phyloP scores from a whole-genome alignment of 305 asterid species.

The Solanum aculeatissimum region DNA sequence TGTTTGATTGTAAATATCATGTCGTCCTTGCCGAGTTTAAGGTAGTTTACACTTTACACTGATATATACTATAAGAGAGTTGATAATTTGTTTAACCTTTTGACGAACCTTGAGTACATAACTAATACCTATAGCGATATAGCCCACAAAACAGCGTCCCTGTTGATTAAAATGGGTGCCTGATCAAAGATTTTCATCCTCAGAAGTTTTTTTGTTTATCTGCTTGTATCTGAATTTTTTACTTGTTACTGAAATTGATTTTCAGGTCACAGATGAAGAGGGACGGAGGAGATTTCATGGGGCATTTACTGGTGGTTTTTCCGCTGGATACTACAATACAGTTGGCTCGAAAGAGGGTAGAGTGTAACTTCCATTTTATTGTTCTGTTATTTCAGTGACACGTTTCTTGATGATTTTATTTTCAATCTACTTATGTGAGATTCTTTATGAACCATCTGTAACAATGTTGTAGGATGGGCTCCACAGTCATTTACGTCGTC shows the following conservation, averaged over 20 bases:
- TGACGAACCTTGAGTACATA: neutral
- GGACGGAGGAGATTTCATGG: conserved; percentile 98
- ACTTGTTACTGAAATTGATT: neutral
- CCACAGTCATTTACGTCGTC: conserved; percentile 86
- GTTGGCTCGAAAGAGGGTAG: conserved; percentile 96
- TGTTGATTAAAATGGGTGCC: neutral
- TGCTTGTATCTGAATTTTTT: neutral
- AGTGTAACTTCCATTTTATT: neutral
- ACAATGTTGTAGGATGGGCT: conserved; percentile 62
- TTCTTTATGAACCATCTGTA: neutral
- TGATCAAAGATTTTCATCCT: neutral
- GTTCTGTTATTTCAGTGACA: neutral
- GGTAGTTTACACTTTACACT: neutral
- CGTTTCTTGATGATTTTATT: neutral
- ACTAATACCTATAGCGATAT: neutral
- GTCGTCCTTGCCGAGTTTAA: neutral
- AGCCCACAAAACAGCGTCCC: neutral
- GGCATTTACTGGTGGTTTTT: conserved; percentile 88
- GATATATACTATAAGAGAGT: neutral
- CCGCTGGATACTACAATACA: conserved; percentile 86
- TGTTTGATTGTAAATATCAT: neutral
- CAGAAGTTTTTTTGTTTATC: neutral
- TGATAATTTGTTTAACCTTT: neutral
- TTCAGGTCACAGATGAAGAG: conserved; percentile 83
- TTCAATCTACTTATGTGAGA: neutral